Base-by-base conservation (phyloP, 139 green algal genomes). In the Micromonas pusilla region DNA sequence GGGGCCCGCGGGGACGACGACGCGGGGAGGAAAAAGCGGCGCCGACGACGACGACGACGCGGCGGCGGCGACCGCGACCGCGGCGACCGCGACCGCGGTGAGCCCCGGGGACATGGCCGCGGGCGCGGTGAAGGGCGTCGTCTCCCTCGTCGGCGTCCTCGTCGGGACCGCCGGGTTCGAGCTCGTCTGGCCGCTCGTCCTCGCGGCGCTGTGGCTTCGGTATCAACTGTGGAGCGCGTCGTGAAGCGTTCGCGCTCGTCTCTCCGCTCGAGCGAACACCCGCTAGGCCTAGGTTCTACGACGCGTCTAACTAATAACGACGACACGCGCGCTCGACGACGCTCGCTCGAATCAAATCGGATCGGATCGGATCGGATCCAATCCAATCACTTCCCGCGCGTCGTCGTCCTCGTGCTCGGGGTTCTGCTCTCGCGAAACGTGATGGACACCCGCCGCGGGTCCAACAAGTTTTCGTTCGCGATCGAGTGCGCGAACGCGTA, bases 401-500 rank as follows among this genome's bases (percentile, higher is more conserved):
- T 6, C 26, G 13, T 6, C 62, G 62, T 33, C 13, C 62, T 9
- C 62, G n/a, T 70, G 13, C n/a, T 5, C 26, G n/a, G n/a, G 9
- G 13, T 75, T 1, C 32, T 13, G 32, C 34, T 54, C 3, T 57
- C 26, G 20, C 77, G 23, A 36, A 82, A 82, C 39, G 77, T 82
- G 30, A 82, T 52, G 21, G n/a, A 65, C 33, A 82, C 66, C 36
- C 77, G 31, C 26, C 68, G 37, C 52, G 26, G 31, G 37, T 25
- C 54, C 1, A 39, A 21, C 1, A 82, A 37, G 52, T 82, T 30
- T 33, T 82, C 65, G 67, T 82, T 82, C 3, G 3, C 4, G 13
- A 82, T 82, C 1, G 37, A 57, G 67, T 82, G 77, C 68, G 28
- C 28, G 23, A 33, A 82, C 13, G 70, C 53, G 77, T 71, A 82